A percentile compares a stretch with the other conserved stretches of the same genome.
Conservation (phyloP, 768 basidiomycete genomes). For the Psilocybe sp. region DNA sequence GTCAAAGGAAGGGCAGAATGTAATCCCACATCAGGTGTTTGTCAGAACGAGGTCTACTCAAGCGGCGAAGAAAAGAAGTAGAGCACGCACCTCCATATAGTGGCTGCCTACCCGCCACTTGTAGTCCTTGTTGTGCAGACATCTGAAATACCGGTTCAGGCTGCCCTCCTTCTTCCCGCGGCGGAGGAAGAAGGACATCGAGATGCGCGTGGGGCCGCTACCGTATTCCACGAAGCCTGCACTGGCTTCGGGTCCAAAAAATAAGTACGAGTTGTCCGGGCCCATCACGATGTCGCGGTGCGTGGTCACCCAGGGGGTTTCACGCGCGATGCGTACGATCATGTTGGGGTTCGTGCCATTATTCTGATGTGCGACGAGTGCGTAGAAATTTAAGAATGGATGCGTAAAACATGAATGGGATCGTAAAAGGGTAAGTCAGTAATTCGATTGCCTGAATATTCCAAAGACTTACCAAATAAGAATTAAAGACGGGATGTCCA, state of each 20-base stretch:
- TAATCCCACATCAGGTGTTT: background rate
- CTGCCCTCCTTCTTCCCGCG: constrained; percentile 59
- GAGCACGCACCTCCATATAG: constrained; percentile 62
- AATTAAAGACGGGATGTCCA: too few relatives aligned
- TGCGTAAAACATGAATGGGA: background rate
- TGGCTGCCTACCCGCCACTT: constrained; percentile 70
- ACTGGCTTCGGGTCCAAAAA: constrained; percentile 62
- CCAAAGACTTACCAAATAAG: too few relatives aligned
- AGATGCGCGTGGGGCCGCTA: constrained; percentile 48
- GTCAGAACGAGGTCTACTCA: background rate
- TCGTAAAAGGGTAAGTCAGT: background rate
- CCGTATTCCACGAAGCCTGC: constrained; percentile 71
- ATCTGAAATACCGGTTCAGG: constrained; percentile 60
- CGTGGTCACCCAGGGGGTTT: constrained; percentile 63
- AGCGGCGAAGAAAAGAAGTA: background rate
- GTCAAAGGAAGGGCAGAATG: constrained; percentile 1
- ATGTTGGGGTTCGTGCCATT: constrained; percentile 57
- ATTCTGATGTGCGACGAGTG: constrained; percentile 28
- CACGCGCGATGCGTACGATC: constrained; percentile 62
- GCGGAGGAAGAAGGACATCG: constrained; percentile 54
- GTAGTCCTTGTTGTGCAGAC: constrained; percentile 64
- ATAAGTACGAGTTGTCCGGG: constrained; percentile 75
- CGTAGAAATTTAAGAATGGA: background rate
- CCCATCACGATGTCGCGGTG: constrained; percentile 68
- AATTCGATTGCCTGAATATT: too few relatives aligned